Percentiles rank a stretch among this genome's conserved stretches.
phyloP scores from a whole-genome alignment of 495 filamentous ascomycete species.

The Lophiotrema nucula region DNA sequence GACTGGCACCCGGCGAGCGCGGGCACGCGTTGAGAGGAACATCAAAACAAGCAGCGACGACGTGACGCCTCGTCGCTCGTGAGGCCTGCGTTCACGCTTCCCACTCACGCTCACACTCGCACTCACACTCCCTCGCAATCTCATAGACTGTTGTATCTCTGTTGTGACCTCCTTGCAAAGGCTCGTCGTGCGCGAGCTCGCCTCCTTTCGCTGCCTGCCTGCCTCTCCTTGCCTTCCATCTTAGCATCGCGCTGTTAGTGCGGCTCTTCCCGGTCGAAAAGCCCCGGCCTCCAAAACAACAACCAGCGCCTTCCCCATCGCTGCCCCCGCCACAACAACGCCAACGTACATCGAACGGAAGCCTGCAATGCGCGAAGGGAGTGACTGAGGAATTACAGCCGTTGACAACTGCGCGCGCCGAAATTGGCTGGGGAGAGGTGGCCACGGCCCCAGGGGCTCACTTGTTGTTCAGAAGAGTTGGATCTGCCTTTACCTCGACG shows the following conservation, averaged over 20 bases:
- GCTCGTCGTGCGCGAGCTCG: no score
- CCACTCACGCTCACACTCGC: not conserved
- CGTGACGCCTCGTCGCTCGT: slow-evolving; percentile 11
- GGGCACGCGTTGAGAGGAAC: slow-evolving; percentile 4
- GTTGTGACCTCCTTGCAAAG: not conserved
- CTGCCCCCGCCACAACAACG: not conserved
- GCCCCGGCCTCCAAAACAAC: slow-evolving; percentile 21
- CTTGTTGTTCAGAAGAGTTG: no score
- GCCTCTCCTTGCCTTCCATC: not conserved
- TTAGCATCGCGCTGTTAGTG: slow-evolving; percentile 4
- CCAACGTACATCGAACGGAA: no score
- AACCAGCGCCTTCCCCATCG: slow-evolving; percentile 11
- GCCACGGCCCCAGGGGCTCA: not conserved
- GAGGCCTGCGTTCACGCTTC: not conserved
- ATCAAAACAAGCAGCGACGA: slow-evolving; percentile 21
- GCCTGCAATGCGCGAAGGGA: slow-evolving; percentile 13
- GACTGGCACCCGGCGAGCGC: not conserved
- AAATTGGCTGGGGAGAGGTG: not conserved
- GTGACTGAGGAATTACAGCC: no score
- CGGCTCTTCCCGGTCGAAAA: slow-evolving; percentile 14
- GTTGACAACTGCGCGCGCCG: slow-evolving; percentile 2
- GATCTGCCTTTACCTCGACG: not conserved
- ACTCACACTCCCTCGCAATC: not conserved
- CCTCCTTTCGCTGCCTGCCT: slow-evolving; percentile 2
- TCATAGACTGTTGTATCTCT: not conserved